Base-by-base conservation (phyloP, 306 rosid species). In the Cicer judaicum region DNA sequence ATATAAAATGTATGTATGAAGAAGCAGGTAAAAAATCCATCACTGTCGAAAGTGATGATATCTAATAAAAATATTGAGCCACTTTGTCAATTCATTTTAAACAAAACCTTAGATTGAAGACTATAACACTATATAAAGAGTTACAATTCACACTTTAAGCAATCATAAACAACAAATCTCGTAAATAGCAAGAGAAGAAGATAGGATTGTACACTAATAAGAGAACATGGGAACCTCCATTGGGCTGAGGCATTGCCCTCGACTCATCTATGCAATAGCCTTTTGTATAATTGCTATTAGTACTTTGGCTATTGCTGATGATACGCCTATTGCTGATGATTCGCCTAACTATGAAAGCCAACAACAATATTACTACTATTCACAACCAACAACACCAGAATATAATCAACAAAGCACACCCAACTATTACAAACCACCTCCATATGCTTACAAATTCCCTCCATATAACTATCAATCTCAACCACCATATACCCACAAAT, bases 231-330 rank as follows among this genome's bases (percentile, higher is more conserved):
- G 84, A 74, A 73, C 64, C 21, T 57, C 60, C 41, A 15, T 24
- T 15, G 73, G 73, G 56, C 53, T 46, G 61, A 76, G 84, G 83
- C 87, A 68, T 0, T 78, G 76, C 88, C 85, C 88, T 79, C 81
- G 7, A 24, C 72, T 87, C 71, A 62, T 85, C n/a, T 75, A 36
- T 54, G 84, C 84, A 59, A 10, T 84, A 52, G 80, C 78, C 56
- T 57, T 89, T 41, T 83, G 85, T 75, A 61, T 89, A 42, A 67
- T 80, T 43, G 80, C 88, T 36, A 48, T 63, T 10, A 53, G 18
- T 57, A 81, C 15, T 57, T 24, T 65, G 5, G 79, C 59, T 8
- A 81, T 79, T 48, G 75, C 66, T 56, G 78, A 76, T 70, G 79
- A 80, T 53, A 71, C 72, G 7, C 70, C 70, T 65, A 43, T n/a